Evolutionary conservation across 106 monocot genomes (phyloP), one percentile per base, ranked within the genome.

Genomic region (Allium cepa): DNA sequence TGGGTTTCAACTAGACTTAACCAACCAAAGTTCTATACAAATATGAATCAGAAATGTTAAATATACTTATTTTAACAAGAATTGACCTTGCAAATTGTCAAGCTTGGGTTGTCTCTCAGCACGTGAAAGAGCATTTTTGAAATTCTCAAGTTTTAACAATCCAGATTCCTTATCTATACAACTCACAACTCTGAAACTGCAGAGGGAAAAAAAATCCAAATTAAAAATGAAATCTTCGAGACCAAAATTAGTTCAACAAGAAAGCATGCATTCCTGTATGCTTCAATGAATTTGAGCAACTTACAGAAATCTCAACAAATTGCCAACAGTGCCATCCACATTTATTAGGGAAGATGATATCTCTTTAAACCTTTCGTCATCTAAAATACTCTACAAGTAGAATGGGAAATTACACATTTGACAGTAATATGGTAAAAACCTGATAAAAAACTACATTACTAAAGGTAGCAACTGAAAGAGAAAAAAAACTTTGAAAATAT

Each of bases 221-320:
- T 22, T 22, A 22, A 22, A 22, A 22, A 22, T 22, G 22, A 22
- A 22, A 22, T 22, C 22, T 22, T 22, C 22, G 22, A 22, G 22
- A 22, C 22, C 22, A 22, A 22, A 22, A 22, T 0, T 0, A 22
- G 22, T 0, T 67, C 26, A 72, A 14, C 62, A 7, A 56, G 50
- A 63, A 46, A 68, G 27, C 22, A 69, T 74, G 26, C 26, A n/a
- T 9, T 50, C 11, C 22, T 22, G 22, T 22, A 22, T 22, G 22
- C 22, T 22, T 22, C 22, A 22, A 17, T 16, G 13, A 22, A 53
- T 28, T 22, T 9, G 69, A 10, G 28, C 47, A 47, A 80, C 97
- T 87, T 79, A 99, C 97, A 99, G 75, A 83, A 90, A 90, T 50
- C 80, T 77, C 70, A 89, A 53, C 36, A 93, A 47, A 70, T 76